Percentiles rank a stretch among this genome's conserved stretches.
Conservation (phyloP, 1,284 basidiomycete species). For the Cryptococcus amylolentus region DNA sequence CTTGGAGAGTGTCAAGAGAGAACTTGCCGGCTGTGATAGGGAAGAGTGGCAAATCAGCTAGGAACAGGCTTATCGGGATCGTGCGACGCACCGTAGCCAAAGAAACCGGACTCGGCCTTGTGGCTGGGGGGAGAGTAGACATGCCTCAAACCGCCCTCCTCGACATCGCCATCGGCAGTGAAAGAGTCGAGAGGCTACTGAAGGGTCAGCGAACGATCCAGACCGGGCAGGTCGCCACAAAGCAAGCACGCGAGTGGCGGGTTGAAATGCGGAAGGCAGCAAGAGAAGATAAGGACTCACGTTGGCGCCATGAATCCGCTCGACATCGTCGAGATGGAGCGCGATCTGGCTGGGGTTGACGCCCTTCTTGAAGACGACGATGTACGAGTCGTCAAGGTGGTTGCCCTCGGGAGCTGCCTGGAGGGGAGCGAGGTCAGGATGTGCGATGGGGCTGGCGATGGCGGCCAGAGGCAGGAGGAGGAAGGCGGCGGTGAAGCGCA, state of each 20-base stretch:
- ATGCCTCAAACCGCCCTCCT: constrained; percentile 42
- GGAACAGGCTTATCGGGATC: background rate
- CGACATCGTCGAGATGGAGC: constrained; percentile 60
- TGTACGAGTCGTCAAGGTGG: constrained; percentile 80
- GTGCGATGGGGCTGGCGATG: constrained; percentile 40
- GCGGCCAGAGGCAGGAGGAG: constrained; percentile 34
- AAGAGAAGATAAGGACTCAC: constrained; percentile 53
- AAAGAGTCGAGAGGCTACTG: constrained; percentile 33
- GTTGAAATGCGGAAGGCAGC: constrained; percentile 1
- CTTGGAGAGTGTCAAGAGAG: constrained; percentile 66
- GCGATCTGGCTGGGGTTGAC: constrained; percentile 58
- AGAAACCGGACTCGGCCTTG: constrained; percentile 29
- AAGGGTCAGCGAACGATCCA: background rate
- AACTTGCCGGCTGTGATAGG: constrained; percentile 76
- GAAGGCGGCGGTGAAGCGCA: constrained; percentile 31
- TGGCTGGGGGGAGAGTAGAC: constrained; percentile 38
- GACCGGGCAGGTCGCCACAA: constrained; percentile 1
- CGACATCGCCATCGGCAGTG: constrained; percentile 29
- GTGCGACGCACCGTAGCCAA: constrained; percentile 42
- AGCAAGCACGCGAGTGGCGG: background rate
- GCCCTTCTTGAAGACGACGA: constrained; percentile 78
- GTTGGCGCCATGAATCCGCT: constrained; percentile 28
- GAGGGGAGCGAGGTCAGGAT: constrained; percentile 36
- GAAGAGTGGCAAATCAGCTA: constrained; percentile 4
- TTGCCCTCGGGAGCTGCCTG: constrained; percentile 53